Evolutionary conservation across 1,284 basidiomycete species (phyloP), one percentile per base, ranked within the genome.

Genomic region (Malassezia furfur): DNA sequence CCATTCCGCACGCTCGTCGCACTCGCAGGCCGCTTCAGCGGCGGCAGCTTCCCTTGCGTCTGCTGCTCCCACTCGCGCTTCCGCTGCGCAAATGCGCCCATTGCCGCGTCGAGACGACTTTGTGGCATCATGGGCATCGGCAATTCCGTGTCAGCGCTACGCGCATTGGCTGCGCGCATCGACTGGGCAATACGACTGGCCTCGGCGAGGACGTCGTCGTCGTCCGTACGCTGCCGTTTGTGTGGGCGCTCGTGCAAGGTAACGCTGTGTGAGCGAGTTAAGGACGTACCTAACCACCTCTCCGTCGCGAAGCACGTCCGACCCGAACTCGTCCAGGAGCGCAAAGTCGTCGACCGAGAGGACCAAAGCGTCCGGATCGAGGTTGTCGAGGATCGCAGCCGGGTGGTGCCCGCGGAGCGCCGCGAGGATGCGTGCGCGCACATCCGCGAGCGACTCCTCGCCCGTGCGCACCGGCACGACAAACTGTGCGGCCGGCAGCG

Each of bases 401-500:
- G 38, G 45, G 25, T 35, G 35, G 25, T 49, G 38, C 17, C 25
- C 35, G 8, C 31, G 9, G 15, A 66, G 30, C 17, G 57, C 48
- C 7, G 34, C 17, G 12, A 54, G 35, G 3, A 65, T 50, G 14
- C 59, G 63, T 7, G 4, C 19, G 12, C 52, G 57, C 12, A 67
- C 43, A 28, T 31, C 43, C 0, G 5, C 28, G 7, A 64, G 60
- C 30, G 51, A 48, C 1, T 56, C 22, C 0, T 36, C 12, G 21
- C 49, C 46, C n/a, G 48, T 15, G 10, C 50, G 35, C 43, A 65
- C 63, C 1, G 61, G 57, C 0, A 64, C 55, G 12, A 65, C 49
- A 22, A 67, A 65, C 17, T 59, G 58, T 12, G 54, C 48, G 4
- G 47, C 43, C 9, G 65, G 62, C 21, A 67, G 37, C 5, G 64